A percentile compares a stretch with the other conserved stretches of the same genome.
Evolutionary conservation across 352 stramenopile genomes (phyloP).

Genomic region (Globisporangium splendens): DNA sequence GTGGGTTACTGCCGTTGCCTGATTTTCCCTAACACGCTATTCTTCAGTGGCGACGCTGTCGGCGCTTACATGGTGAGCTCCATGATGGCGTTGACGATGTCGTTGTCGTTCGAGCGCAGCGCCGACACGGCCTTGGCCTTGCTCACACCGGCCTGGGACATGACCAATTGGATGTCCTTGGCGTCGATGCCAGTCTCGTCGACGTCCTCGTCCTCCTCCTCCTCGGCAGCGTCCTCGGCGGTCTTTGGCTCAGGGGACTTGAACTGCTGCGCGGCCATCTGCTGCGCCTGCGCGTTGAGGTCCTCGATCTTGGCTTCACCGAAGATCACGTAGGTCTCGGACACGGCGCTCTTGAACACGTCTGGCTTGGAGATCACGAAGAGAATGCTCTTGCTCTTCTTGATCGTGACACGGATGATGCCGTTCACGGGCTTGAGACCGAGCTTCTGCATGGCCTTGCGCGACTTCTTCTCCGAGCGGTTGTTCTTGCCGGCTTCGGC

Average conservation of each 20-base stretch:
- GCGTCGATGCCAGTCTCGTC: constrained; percentile 96
- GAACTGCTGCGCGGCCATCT: constrained; percentile 92
- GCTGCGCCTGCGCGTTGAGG: constrained; percentile 88
- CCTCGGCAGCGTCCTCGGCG: constrained; percentile 43
- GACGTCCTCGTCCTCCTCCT: constrained; percentile 88
- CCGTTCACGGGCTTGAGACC: constrained; percentile 95
- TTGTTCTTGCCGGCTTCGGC: constrained; percentile 90
- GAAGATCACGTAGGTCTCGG: constrained; percentile 98
- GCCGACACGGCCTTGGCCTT: constrained; percentile 94
- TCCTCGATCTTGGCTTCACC: constrained; percentile 99
- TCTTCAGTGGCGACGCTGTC: no score
- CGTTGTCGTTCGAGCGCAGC: constrained; percentile 97
- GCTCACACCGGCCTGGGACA: constrained; percentile 91
- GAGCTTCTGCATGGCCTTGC: constrained; percentile 99
- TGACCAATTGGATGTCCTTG: constrained; percentile 99
- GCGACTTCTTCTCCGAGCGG: constrained; percentile 98
- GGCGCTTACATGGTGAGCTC: constrained; percentile 96
- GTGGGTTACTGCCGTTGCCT: no score
- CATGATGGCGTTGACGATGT: constrained; percentile 99
- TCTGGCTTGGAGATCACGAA: constrained; percentile 99
- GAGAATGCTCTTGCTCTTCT: constrained; percentile 97
- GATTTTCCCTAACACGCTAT: no score
- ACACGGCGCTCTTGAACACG: constrained; percentile 96
- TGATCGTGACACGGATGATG: constrained; percentile 98
- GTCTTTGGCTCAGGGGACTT: constrained; percentile 53